Base-by-base conservation (phyloP, 2,329 filamentous ascomycete species). In the Xylariaceae sp. region DNA sequence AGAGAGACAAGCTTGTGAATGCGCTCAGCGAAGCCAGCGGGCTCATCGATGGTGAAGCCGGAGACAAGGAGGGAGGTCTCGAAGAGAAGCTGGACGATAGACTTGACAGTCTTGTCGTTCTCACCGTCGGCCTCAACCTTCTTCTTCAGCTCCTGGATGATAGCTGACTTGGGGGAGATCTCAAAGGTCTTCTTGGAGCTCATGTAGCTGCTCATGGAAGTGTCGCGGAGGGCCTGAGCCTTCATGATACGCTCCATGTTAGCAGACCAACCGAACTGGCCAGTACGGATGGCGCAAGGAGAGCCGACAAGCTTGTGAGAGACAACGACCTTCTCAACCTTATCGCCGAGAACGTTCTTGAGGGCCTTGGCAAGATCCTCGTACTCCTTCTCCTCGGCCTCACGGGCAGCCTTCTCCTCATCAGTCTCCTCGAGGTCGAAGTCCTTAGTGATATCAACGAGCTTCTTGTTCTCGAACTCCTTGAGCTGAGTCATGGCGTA, bases 231-330 rank as follows among this genome's bases (percentile, higher is more conserved):
- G 67, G 93, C 93, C 81, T 98, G 93, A 22, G 93, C 93, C 86
- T 98, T 98, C 93, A 98, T 98, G 85, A 98, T 98, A 80, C 93
- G 93, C 83, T 98, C 93, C 93, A 98, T 98, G 84, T 98, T 98
- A 69, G 93, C 93, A 47, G 92, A 97, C 93, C 93, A 98, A 75
- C 93, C 93, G 73, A 98, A 98, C 77, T 97, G 93, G 67, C 93
- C 93, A 61, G 93, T 98, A 73, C 93, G 92, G 81, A 98, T 97
- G 70, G 93, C 93, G 75, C 93, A 97, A 66, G 93, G 93, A 56
- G 93, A 82, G 68, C 86, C 87, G 62, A 87, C 83, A 50, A 98
- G 85, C 86, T 97, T 97, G 87, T 97, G 88, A 59, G 85, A 92
- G 70, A 98, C 92, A 55, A 98, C 91, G 33, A 98, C 93, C 86